Evolutionary conservation across 345 rosid genomes (phyloP).

Genomic region (Citrus inodora): DNA sequence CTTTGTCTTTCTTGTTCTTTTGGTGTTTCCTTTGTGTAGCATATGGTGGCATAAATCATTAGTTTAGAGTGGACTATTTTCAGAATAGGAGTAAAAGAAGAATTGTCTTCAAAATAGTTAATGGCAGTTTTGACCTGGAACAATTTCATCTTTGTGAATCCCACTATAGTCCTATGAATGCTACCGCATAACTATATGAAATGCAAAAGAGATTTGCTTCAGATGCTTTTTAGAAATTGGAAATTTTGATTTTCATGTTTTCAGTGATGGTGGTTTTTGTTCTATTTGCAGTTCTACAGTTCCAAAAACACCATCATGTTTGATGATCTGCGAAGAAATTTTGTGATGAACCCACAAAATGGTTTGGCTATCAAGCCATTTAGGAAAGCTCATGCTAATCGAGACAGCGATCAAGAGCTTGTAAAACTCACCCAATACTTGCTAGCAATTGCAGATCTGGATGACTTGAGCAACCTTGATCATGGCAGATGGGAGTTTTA

Average conservation of each 20-base stretch:
- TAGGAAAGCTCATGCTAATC: conserved; percentile 81
- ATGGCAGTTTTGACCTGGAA: background rate
- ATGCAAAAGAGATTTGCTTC: background rate
- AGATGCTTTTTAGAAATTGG: background rate
- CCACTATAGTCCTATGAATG: background rate
- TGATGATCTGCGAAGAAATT: conserved; percentile 84
- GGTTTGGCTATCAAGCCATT: conserved; percentile 83
- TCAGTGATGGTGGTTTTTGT: background rate
- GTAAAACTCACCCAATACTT: conserved; percentile 79
- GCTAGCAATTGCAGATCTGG: conserved; percentile 81
- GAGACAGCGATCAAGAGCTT: conserved; percentile 85
- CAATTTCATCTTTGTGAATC: background rate
- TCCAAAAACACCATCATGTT: conserved; percentile 93
- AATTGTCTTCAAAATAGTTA: background rate
- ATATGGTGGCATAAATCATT: background rate
- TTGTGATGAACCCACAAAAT: conserved; percentile 92
- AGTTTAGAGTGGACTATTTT: background rate
- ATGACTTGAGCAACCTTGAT: conserved; percentile 68
- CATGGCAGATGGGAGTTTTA: conserved; percentile 75
- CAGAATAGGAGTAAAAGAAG: background rate
- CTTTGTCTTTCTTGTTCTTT: background rate
- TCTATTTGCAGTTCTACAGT: conserved; percentile 61
- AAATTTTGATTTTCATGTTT: background rate
- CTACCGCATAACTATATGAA: background rate
- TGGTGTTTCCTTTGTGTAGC: background rate